Percentiles rank a stretch among this genome's conserved stretches.
Evolutionary conservation across 352 stramenopile species (phyloP).

Genomic region (Pythium diclinum): DNA sequence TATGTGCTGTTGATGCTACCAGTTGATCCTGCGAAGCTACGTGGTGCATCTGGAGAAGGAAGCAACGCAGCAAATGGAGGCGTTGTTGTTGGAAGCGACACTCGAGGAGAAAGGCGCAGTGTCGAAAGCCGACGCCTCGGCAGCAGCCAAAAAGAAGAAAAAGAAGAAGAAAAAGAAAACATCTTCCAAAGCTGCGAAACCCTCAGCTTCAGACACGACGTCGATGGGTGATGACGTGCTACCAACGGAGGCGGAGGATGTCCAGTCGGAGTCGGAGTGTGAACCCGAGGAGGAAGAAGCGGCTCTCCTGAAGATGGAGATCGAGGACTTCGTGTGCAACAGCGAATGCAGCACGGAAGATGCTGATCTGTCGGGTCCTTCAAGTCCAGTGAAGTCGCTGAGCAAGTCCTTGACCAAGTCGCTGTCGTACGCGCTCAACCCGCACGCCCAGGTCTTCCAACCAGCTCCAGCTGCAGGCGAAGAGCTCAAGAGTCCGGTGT

Average conservation of each 20-base stretch:
- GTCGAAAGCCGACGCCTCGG: background rate
- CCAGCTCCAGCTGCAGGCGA: constrained; percentile 21
- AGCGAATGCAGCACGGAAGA: constrained; percentile 28
- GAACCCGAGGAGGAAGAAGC: constrained; percentile 18
- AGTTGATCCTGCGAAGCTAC: constrained; percentile 81
- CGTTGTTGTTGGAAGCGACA: constrained; percentile 49
- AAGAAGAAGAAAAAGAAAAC: constrained; percentile 38
- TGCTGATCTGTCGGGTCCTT: constrained; percentile 20
- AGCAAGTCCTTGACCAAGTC: constrained; percentile 5
- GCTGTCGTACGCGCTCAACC: constrained; percentile 40
- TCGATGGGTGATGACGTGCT: background rate
- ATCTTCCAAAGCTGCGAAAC: constrained; percentile 7
- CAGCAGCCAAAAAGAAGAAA: constrained; percentile 5
- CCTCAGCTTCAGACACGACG: background rate
- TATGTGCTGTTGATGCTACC: background rate
- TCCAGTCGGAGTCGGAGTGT: constrained; percentile 5
- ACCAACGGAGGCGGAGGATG: background rate
- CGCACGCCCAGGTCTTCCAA: constrained; percentile 55
- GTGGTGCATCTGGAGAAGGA: constrained; percentile 62
- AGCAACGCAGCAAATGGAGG: constrained; percentile 71
- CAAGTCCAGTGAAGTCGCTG: constrained; percentile 16
- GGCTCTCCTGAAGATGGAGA: background rate
- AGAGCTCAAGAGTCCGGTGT: constrained; percentile 16
- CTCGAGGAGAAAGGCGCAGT: constrained; percentile 21
- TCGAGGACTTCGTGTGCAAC: constrained; percentile 13